Conservation (phyloP, 2,329 filamentous ascomycete species). For the Gnomoniopsis sp. region DNA sequence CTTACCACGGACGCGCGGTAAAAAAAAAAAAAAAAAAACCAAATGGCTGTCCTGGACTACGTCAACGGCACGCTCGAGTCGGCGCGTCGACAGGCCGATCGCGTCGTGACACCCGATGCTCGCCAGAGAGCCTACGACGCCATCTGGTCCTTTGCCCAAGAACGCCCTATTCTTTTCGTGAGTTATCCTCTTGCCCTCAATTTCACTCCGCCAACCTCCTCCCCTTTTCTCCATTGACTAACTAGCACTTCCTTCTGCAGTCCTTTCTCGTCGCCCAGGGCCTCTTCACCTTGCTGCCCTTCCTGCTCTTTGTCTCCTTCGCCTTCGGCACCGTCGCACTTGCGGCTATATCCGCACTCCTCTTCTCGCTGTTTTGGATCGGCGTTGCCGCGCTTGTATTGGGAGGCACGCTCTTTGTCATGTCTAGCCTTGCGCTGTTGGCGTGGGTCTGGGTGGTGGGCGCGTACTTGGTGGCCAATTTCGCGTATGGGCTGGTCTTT, state of each 20-base stretch:
- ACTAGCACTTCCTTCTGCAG: constrained; percentile 35
- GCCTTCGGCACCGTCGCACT: constrained; percentile 59
- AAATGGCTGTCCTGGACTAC: constrained; percentile 29
- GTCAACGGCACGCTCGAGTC: constrained; percentile 36
- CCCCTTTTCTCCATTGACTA: background rate
- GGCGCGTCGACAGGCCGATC: constrained; percentile 43
- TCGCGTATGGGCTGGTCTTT: constrained; percentile 37
- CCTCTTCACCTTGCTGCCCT: constrained; percentile 61
- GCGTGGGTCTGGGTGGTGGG: constrained; percentile 66
- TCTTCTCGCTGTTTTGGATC: constrained; percentile 67
- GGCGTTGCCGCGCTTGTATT: constrained; percentile 65
- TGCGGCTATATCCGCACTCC: constrained; percentile 56
- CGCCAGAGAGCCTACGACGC: constrained; percentile 54
- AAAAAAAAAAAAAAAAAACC: too few species aligned
- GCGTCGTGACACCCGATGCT: constrained; percentile 56
- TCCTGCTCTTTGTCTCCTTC: constrained; percentile 68
- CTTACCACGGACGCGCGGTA: too few species aligned
- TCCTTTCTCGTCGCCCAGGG: constrained; percentile 66
- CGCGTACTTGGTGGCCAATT: constrained; percentile 50
- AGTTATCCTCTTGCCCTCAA: constrained; percentile 24
- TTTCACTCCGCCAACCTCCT: too few species aligned
- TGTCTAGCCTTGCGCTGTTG: constrained; percentile 57
- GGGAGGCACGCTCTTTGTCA: constrained; percentile 65
- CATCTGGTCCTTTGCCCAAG: constrained; percentile 52
- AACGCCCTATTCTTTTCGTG: constrained; percentile 69